phyloP scores from a whole-genome alignment of 305 asterid genomes.

The Withania somnifera region DNA sequence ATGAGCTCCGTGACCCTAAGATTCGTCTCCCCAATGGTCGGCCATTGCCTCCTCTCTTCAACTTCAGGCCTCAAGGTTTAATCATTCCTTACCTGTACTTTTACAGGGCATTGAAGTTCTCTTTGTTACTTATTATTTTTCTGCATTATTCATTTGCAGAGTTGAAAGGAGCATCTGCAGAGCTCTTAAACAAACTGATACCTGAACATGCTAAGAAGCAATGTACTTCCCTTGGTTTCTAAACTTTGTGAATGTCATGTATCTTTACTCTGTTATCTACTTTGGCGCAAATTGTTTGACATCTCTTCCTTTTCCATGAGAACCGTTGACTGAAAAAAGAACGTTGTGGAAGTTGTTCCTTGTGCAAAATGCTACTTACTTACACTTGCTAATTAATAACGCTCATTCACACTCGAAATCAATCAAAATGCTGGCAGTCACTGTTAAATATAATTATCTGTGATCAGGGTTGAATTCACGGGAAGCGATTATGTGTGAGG shows the following conservation, averaged over 20 bases:
- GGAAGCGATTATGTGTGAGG: too few species aligned
- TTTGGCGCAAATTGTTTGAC: slow-evolving; percentile 7
- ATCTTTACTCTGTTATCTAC: slow-evolving; percentile 15
- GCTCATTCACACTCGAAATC: too few species aligned
- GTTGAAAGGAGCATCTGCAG: slow-evolving; percentile 59
- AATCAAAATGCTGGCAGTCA: too few species aligned
- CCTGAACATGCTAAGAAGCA: slow-evolving; percentile 78
- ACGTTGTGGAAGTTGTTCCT: neutral
- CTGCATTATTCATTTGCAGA: slow-evolving; percentile 26
- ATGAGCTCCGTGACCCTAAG: slow-evolving; percentile 62
- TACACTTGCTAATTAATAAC: neutral
- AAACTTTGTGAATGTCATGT: slow-evolving; percentile 13
- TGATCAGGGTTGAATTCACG: too few species aligned
- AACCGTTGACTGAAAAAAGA: neutral
- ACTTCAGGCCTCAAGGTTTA: slow-evolving; percentile 64
- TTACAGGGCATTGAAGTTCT: neutral
- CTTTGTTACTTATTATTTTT: neutral
- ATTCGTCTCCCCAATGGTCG: slow-evolving; percentile 71
- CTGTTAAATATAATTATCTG: too few species aligned
- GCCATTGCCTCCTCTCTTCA: slow-evolving; percentile 71
- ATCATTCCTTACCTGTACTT: neutral
- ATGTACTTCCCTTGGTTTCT: slow-evolving; percentile 32
- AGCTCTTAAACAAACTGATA: slow-evolving; percentile 50
- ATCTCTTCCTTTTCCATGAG: neutral
- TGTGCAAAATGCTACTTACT: neutral